Evolutionary conservation across 2,329 filamentous ascomycete species (phyloP).

Genomic region (Aureobasidium leucospermi): DNA sequence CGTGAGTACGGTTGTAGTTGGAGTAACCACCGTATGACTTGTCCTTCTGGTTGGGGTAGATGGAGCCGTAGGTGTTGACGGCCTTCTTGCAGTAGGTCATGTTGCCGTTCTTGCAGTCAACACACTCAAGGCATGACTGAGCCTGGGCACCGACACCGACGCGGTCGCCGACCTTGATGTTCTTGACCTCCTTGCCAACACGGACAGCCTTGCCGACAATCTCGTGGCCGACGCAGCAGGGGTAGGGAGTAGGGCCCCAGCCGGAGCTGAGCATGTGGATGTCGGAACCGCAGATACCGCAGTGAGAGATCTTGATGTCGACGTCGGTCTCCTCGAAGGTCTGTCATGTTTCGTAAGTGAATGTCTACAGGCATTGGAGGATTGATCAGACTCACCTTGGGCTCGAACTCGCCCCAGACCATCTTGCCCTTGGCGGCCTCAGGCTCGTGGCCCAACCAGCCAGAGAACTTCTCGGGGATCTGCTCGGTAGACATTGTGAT

Average conservation of each 20-base stretch:
- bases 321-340: slow-evolving; percentile 34
- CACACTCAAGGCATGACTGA: slow-evolving; percentile 44
- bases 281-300: slow-evolving; percentile 29
- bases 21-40: slow-evolving; percentile 59
- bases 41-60: slow-evolving; percentile 34
- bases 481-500: slow-evolving; percentile 25
- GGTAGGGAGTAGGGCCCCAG: slow-evolving; percentile 34
- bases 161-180: slow-evolving; percentile 28
- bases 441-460: slow-evolving; percentile 49
- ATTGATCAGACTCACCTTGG: slow-evolving; percentile 27
- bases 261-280: slow-evolving; percentile 27
- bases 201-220: slow-evolving; percentile 22
- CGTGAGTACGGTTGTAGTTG: slow-evolving; percentile 45
- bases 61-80: slow-evolving; percentile 26
- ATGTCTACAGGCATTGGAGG: not conserved
- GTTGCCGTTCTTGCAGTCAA: slow-evolving; percentile 41
- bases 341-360: slow-evolving; percentile 23
- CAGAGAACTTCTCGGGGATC: slow-evolving; percentile 44
- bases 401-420: slow-evolving; percentile 44
- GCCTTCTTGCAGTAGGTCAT: slow-evolving; percentile 24
- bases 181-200: slow-evolving; percentile 21
- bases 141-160: slow-evolving; percentile 45
- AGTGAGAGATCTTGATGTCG: slow-evolving; percentile 36
- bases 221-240: slow-evolving; percentile 23
- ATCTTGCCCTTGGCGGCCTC: slow-evolving; percentile 46